Evolutionary conservation across 306 rosid species (phyloP).

Genomic region (Dryas drummondii): DNA sequence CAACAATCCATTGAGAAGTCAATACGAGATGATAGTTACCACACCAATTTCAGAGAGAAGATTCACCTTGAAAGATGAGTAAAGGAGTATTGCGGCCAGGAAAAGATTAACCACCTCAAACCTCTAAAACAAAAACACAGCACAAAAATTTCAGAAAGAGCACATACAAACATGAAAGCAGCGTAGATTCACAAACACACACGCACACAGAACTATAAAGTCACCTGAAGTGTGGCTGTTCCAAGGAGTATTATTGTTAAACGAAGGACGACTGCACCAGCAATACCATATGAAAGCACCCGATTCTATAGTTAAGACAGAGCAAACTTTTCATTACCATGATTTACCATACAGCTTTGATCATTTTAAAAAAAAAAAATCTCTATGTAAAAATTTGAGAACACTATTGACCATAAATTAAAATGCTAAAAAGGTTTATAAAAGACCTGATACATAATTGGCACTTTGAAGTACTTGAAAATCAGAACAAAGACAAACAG

Average conservation of each 20-base stretch:
- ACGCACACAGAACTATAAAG: slow-evolving; percentile 19
- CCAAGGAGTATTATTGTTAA: slow-evolving; percentile 77
- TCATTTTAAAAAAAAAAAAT: slow-evolving; percentile 4
- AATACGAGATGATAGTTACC: background rate
- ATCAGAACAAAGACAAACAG: slow-evolving; percentile 86
- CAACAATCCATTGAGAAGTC: background rate
- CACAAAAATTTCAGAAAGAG: slow-evolving; percentile 27
- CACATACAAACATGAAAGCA: slow-evolving; percentile 9
- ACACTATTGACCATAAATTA: slow-evolving; percentile 13
- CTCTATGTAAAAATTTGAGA: slow-evolving; percentile 19
- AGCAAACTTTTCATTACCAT: slow-evolving; percentile 24
- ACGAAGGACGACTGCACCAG: slow-evolving; percentile 83
- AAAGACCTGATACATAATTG: slow-evolving; percentile 72
- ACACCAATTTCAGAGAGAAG: slow-evolving; percentile 12
- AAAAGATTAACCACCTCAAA: slow-evolving; percentile 89
- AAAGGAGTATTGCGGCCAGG: slow-evolving; percentile 73
- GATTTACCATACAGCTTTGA: background rate
- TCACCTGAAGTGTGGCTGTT: slow-evolving; percentile 79
- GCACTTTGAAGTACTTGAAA: slow-evolving; percentile 94
- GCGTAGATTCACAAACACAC: background rate
- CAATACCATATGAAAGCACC: slow-evolving; percentile 93
- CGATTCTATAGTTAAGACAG: slow-evolving; percentile 54
- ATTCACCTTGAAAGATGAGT: slow-evolving; percentile 80
- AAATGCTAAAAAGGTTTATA: slow-evolving; percentile 19
- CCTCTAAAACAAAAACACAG: slow-evolving; percentile 48